phyloP scores from a whole-genome alignment of 148 eudicot species.

The Cornus suecica region DNA sequence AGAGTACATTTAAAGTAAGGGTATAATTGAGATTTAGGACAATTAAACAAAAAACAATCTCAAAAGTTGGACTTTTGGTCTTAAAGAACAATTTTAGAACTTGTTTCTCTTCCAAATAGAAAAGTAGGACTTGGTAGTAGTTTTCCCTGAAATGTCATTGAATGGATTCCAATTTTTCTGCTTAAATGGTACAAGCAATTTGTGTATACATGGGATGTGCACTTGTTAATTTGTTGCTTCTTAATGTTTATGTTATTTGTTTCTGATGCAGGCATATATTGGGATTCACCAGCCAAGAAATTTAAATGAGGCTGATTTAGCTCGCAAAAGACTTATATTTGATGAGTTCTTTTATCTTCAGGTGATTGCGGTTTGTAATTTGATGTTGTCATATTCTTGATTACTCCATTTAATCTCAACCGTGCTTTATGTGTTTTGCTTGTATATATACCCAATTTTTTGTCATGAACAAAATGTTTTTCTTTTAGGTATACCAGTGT shows the following conservation, averaged over 20 bases:
- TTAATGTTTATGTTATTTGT: constrained; percentile 1
- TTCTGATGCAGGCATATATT: constrained; percentile 66
- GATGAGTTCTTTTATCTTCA: constrained; percentile 98
- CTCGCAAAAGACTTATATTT: constrained; percentile 90
- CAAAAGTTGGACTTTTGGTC: no score
- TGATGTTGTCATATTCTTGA: not conserved
- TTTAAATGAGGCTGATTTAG: constrained; percentile 66
- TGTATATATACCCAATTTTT: no score
- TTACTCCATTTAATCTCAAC: not conserved
- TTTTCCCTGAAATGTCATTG: not conserved
- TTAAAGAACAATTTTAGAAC: no score
- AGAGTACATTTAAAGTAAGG: no score
- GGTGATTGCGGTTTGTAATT: constrained; percentile 34
- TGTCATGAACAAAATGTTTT: not conserved
- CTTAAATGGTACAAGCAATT: not conserved
- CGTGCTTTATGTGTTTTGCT: not conserved
- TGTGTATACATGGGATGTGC: not conserved
- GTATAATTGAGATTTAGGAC: no score
- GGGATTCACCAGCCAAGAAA: constrained; percentile 85
- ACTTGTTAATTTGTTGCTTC: not conserved
- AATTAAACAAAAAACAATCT: no score
- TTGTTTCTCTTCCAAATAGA: no score
- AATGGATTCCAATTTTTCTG: not conserved
- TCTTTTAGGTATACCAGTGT: not conserved
- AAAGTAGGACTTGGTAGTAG: no score